Base-by-base conservation (phyloP, 75 land plant species). In the Azolla pinnata region DNA sequence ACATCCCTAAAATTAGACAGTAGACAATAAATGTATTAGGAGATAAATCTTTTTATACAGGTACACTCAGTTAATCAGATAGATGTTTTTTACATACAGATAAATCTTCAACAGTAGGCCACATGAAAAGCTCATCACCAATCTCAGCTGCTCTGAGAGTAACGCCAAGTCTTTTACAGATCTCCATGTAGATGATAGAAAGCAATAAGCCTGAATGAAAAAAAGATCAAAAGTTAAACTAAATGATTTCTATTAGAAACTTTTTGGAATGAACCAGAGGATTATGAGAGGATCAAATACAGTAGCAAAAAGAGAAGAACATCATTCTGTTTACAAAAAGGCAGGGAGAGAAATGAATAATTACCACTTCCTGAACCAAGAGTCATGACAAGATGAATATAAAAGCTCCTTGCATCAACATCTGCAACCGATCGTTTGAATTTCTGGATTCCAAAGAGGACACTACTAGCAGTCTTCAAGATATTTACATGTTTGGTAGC, bases 81-180 rank as follows among this genome's bases (percentile, higher is more conserved):
- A 23, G 12, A 4, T 46, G 17, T 2, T 17, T 14, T 4, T 46
- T 17, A 40, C 63, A 35, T 61, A 83, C 86, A 79, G 75, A 73
- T 0, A 60, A 64, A 31, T 66, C 50, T 19, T 61, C 65, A 1
- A 74, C 65, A 35, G 57, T 61, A 14, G 81, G 88, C 88, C 85
- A 84, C 30, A 81, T 67, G 55, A 78, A 34, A 68, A 84, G 72
- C 30, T 84, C 81, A 27, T 81, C 76, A 54, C 88, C 81, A 62
- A 81, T 57, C 23, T 54, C 66, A 50, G 81, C 83, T 60, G 84
- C 85, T 21, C 61, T 57, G n/a, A 81, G 47, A 54, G 57, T 56
- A 17, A 84, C 63, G 45, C 85, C 81, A 38, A 84, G 74, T 57
- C 84, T 75, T 52, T 62, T 64, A 50, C 76, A 84, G 28, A 84